Percentiles rank a stretch among this genome's conserved stretches.
phyloP scores from a whole-genome alignment of 305 asterid species.

The Fraxinus sp. region DNA sequence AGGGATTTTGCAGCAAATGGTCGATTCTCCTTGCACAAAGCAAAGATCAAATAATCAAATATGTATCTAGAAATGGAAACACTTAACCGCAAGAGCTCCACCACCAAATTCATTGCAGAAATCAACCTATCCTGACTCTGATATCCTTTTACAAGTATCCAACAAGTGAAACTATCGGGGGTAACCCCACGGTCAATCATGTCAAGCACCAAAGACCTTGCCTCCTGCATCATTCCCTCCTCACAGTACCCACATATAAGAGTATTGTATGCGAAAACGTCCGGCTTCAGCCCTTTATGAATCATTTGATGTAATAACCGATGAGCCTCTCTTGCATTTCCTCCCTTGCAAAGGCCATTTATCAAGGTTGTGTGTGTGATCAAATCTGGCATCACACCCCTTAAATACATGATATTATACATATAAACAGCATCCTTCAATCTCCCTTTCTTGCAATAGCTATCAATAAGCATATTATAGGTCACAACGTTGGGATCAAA shows the following conservation, averaged over 20 bases:
- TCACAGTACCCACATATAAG: constrained; percentile 73
- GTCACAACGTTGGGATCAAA: constrained; percentile 70
- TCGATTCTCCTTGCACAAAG: constrained; percentile 62
- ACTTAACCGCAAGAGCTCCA: constrained; percentile 59
- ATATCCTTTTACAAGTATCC: constrained; percentile 68
- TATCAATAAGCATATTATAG: constrained; percentile 66
- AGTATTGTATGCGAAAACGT: constrained; percentile 57
- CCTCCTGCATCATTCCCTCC: constrained; percentile 81
- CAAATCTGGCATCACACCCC: constrained; percentile 68
- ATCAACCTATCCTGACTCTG: constrained; percentile 51
- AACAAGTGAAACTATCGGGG: constrained; percentile 70
- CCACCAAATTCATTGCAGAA: constrained; percentile 69
- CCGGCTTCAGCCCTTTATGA: constrained; percentile 64
- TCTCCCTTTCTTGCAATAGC: constrained; percentile 68
- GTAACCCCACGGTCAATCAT: constrained; percentile 59
- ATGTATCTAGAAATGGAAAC: constrained; percentile 49
- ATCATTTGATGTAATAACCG: constrained; percentile 60
- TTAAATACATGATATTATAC: constrained; percentile 62
- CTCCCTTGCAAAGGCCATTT: constrained; percentile 65
- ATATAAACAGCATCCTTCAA: constrained; percentile 71
- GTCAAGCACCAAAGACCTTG: constrained; percentile 56
- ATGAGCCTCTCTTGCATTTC: constrained; percentile 63
- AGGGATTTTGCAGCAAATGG: constrained; percentile 86
- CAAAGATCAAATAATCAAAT: constrained; percentile 53
- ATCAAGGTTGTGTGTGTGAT: constrained; percentile 71